These are phyloP conservation scores for Tuber umbilicatum DNA, from an alignment of 495 filamentous ascomycete species.

Conservation along the genomic window DNA sequence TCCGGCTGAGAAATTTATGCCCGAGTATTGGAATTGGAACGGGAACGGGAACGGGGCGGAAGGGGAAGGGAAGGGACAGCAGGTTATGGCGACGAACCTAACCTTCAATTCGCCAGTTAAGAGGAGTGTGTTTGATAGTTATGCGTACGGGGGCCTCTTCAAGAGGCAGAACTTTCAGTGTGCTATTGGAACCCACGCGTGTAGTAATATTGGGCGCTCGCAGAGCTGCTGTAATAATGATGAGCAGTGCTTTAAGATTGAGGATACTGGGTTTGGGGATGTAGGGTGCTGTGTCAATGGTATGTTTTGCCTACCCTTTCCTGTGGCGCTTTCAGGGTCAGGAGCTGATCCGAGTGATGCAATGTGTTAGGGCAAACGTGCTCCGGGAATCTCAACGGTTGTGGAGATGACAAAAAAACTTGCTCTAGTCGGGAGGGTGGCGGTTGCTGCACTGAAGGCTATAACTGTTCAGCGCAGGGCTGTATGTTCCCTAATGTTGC, in stretches of 20 bases:
- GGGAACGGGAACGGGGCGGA: slow-evolving; percentile 22
- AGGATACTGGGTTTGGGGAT: slow-evolving; percentile 64
- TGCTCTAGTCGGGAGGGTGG: slow-evolving; percentile 67
- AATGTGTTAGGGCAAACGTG: slow-evolving; percentile 57
- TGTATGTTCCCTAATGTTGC: slow-evolving; percentile 48
- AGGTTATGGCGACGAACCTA: slow-evolving; percentile 1
- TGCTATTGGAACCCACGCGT: slow-evolving; percentile 61
- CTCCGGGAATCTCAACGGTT: slow-evolving; percentile 56
- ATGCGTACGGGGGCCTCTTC: slow-evolving; percentile 15
- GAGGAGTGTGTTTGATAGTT: slow-evolving; percentile 16
- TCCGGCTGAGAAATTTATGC: slow-evolving; percentile 72
- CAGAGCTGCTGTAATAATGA: slow-evolving; percentile 68
- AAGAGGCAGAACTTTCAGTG: slow-evolving; percentile 59
- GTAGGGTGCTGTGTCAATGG: slow-evolving; percentile 75
- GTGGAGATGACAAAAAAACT: slow-evolving; percentile 56
- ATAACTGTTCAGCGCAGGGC: slow-evolving; percentile 67
- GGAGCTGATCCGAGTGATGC: not conserved
- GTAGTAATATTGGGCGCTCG: slow-evolving; percentile 60
- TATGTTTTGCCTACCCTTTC: slow-evolving; percentile 8
- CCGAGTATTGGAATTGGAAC: slow-evolving; percentile 51
- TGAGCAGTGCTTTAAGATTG: slow-evolving; percentile 63
- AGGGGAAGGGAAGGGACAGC: slow-evolving; percentile 14
- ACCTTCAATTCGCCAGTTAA: slow-evolving; percentile 21
- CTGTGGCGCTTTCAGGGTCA: not conserved
- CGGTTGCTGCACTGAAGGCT: slow-evolving; percentile 81